These are phyloP conservation scores for Fusarium sp. DNA, from an alignment of 2,329 filamentous ascomycete species.

Conservation along the genomic window DNA sequence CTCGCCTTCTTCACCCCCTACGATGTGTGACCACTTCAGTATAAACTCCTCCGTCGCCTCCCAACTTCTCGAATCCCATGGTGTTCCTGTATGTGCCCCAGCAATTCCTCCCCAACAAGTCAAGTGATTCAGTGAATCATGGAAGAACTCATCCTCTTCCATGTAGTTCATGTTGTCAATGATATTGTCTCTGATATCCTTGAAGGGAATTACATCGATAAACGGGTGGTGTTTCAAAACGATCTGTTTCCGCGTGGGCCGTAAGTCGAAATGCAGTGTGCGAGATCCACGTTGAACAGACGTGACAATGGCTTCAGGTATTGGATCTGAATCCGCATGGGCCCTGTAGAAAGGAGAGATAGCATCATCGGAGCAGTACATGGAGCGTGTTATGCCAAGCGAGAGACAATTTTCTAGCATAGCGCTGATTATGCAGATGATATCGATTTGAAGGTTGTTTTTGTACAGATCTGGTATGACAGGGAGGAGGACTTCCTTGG, in stretches of 20 bases:
- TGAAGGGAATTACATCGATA: constrained; percentile 48
- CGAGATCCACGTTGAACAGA: constrained; percentile 42
- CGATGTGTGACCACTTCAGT: constrained; percentile 48
- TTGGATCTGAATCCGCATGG: constrained; percentile 24
- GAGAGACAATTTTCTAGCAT: constrained; percentile 47
- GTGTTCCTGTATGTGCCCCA: constrained; percentile 46
- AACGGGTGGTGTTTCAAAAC: constrained; percentile 46
- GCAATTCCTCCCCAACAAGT: constrained; percentile 49
- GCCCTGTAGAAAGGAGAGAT: constrained; percentile 46
- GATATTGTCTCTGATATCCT: constrained; percentile 46
- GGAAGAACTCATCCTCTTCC: constrained; percentile 50
- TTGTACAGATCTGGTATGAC: constrained; percentile 44
- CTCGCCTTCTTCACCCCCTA: constrained; percentile 49
- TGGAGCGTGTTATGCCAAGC: constrained; percentile 43
- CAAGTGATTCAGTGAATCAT: constrained; percentile 48
- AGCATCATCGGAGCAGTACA: constrained; percentile 47
- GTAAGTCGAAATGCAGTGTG: constrained; percentile 46
- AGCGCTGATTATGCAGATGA: constrained; percentile 44
- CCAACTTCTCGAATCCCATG: constrained; percentile 51
- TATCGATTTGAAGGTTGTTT: constrained; percentile 48
- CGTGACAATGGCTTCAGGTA: constrained; percentile 29
- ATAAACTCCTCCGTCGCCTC: constrained; percentile 49
- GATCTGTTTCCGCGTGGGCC: constrained; percentile 47
- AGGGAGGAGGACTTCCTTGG: constrained; percentile 40
- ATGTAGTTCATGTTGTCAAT: constrained; percentile 41